A percentile compares a stretch with the other conserved stretches of the same genome.
Conservation (phyloP, 1,139 yeast genomes). For the Zygosaccharomyces pseudobailii region DNA sequence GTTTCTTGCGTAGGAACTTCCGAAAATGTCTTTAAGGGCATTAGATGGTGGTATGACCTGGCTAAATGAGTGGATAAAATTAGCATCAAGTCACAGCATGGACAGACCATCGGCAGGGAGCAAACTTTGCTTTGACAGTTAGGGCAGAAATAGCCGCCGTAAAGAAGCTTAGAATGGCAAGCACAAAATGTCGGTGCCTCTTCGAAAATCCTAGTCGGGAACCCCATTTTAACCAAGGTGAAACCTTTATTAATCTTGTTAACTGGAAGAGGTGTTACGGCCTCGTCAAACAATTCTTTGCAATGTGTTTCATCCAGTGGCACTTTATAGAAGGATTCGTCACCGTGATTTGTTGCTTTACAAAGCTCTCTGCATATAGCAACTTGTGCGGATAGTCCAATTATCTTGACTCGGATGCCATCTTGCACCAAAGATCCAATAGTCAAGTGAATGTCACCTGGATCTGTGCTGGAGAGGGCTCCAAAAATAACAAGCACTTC, state of each 20-base stretch:
- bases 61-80: constrained; percentile 93
- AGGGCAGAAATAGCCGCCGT: constrained; percentile 84
- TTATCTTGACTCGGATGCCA: constrained; percentile 74
- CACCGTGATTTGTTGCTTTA: constrained; percentile 68
- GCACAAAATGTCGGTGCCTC: constrained; percentile 74
- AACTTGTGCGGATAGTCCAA: constrained; percentile 92
- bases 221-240: constrained; percentile 94
- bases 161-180: constrained; percentile 65
- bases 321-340: constrained; percentile 63
- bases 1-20: constrained; percentile 56
- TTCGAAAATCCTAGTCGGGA: constrained; percentile 70
- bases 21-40: constrained; percentile 71
- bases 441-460: constrained; percentile 90
- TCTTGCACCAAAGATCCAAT: constrained; percentile 68
- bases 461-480: constrained; percentile 85
- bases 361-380: constrained; percentile 90
- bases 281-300: constrained; percentile 76
- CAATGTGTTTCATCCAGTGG: constrained; percentile 85
- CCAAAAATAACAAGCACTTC: constrained; percentile 86
- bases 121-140: constrained; percentile 83
- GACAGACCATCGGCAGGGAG: constrained; percentile 86
- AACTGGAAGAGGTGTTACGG: constrained; percentile 84
- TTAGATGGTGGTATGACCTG: constrained; percentile 87
- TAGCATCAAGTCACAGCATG: constrained; percentile 85
- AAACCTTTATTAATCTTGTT: constrained; percentile 48